A percentile compares a stretch with the other conserved stretches of the same genome.
phyloP scores from a whole-genome alignment of 2,329 filamentous ascomycete genomes.

The Cadophora sp. region DNA sequence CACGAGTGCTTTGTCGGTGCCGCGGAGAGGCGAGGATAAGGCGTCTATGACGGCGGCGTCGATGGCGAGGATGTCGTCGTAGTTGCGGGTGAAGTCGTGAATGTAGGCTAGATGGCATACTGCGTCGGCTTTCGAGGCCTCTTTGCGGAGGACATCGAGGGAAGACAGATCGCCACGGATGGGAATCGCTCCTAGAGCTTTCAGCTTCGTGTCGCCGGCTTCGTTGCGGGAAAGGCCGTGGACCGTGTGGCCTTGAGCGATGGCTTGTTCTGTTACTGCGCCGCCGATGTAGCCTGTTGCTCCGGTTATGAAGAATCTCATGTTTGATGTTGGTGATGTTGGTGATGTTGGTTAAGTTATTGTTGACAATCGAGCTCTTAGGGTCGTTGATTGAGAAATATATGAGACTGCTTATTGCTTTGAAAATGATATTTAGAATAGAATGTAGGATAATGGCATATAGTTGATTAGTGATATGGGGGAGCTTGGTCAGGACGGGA shows the following conservation, averaged over 20 bases:
- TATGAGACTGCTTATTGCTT: background rate
- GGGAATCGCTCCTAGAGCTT: slow-evolving; percentile 48
- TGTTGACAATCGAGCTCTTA: background rate
- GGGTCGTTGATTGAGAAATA: background rate
- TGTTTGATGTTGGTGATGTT: slow-evolving; percentile 6
- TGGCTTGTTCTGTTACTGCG: slow-evolving; percentile 47
- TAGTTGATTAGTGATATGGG: background rate
- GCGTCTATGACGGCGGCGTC: slow-evolving; percentile 49
- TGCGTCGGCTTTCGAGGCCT: slow-evolving; percentile 50
- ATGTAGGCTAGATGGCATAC: slow-evolving; percentile 53
- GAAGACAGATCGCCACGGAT: slow-evolving; percentile 51
- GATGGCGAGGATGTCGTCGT: slow-evolving; percentile 41
- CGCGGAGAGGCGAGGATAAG: slow-evolving; percentile 47
- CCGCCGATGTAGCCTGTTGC: slow-evolving; percentile 50
- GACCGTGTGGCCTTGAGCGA: slow-evolving; percentile 50
- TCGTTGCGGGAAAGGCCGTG: slow-evolving; percentile 51
- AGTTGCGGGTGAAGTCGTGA: slow-evolving; percentile 40
- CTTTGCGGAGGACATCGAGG: slow-evolving; percentile 48
- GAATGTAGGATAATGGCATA: background rate
- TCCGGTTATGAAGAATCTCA: slow-evolving; percentile 51
- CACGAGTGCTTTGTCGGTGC: slow-evolving; percentile 48
- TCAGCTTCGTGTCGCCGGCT: slow-evolving; percentile 47
- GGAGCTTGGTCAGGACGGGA: too few species aligned
- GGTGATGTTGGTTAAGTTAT: background rate
- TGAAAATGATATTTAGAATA: background rate